A percentile compares a stretch with the other conserved stretches of the same genome.
phyloP scores from a whole-genome alignment of 2,329 filamentous ascomycete species.

The Verticillium klebahnii region DNA sequence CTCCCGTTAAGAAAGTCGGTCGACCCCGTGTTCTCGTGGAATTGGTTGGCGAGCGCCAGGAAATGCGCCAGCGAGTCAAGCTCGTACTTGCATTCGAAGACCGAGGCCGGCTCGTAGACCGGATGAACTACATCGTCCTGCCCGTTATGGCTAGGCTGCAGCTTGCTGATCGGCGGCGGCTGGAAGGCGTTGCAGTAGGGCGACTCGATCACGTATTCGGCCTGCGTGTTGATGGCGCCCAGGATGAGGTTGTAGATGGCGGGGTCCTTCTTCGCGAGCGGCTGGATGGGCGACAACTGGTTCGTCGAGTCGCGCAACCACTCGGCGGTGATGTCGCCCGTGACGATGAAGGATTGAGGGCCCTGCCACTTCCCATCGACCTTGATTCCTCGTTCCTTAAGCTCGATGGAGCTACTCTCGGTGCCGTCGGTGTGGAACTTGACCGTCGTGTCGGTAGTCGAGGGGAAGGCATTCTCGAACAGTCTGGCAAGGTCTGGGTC shows the following conservation, averaged over 20 bases:
- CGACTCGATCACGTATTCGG: constrained; percentile 88
- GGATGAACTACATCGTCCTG: constrained; percentile 85
- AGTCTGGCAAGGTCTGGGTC: constrained; percentile 85
- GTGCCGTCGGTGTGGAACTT: constrained; percentile 73
- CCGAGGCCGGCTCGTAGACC: constrained; percentile 73
- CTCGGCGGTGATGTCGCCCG: constrained; percentile 87
- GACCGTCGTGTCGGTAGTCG: constrained; percentile 84
- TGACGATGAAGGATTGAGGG: constrained; percentile 88
- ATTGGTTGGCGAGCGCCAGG: constrained; percentile 79
- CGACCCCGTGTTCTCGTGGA: constrained; percentile 73
- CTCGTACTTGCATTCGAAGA: constrained; percentile 99
- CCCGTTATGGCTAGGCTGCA: constrained; percentile 68
- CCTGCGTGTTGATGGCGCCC: constrained; percentile 93
- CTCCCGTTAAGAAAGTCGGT: constrained; percentile 72
- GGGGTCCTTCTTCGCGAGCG: constrained; percentile 74
- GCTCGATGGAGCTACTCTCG: constrained; percentile 21
- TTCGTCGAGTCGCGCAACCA: constrained; percentile 93
- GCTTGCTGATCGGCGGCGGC: constrained; percentile 77
- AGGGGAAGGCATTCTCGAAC: constrained; percentile 94
- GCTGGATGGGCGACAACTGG: constrained; percentile 86
- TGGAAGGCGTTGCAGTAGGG: constrained; percentile 99
- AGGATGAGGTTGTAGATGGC: constrained; percentile 75
- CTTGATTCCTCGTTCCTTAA: constrained; percentile 20
- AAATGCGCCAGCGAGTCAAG: constrained; percentile 94
- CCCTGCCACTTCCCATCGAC: constrained; percentile 71